Evolutionary conservation across 2,329 filamentous ascomycete genomes (phyloP), one percentile per base, ranked within the genome.

Genomic region (Stagonosporopsis vannaccii): DNA sequence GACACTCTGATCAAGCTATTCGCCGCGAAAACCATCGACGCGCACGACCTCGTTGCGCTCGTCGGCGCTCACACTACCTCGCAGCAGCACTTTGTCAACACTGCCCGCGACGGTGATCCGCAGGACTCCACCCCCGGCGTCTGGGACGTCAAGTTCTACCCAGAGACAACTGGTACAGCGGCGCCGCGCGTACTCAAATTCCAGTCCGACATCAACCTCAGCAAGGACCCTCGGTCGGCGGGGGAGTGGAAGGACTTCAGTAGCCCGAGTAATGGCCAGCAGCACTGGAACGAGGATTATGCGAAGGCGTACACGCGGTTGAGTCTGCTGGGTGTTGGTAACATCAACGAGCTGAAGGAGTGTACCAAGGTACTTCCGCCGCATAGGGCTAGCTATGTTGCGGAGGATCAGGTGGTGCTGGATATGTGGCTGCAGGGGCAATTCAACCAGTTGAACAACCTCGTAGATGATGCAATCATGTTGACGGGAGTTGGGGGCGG

Each of bases 301-400:
- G 23, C 78, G 82, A 37, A 37, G 35, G 35, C n/a, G n/a, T 37
- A 37, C 11, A 11, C 12, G n/a, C 15, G 35, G 17, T 73, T 85
- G 33, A 80, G 77, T 36, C 68, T 85, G 5, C 76, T 85, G 17
- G 83, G 83, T 2, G 81, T 85, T 15, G 76, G 81, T 58, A 83
- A 83, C 62, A 80, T 85, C 66, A 84, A 84, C 68, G 62, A 72
- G 7, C 68, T 85, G 47, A 80, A 75, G 4, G 82, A 85, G 59
- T 85, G 83, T 75, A 81, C 95, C 93, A 36, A 32, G 25, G 17
- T 43, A n/a, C 28, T 15, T 25, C 17, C 28, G 2, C 59, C 19
- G 23, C 40, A 58, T 9, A 52, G 35, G 19, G 32, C 39, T 7
- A 43, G 19, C 5, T 66, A 67, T 46, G 54, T 36, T 17, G 59